Conservation (phyloP, 2,329 filamentous ascomycete species). For the Colletotrichum sp. region DNA sequence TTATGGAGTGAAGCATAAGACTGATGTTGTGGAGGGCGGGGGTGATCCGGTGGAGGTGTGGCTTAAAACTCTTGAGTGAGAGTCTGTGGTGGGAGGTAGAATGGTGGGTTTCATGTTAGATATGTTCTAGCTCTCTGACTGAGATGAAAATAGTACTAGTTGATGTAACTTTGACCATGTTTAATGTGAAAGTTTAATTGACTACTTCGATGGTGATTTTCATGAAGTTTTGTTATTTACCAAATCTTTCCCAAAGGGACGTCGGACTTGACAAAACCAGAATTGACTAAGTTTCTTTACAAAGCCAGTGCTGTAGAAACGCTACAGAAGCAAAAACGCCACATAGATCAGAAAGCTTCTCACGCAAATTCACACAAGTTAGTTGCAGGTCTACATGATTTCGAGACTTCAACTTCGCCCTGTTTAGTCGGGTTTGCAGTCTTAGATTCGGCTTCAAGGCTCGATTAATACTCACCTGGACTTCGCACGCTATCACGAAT, state of each 20-base stretch:
- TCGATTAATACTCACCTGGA: neutral
- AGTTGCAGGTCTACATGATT: neutral
- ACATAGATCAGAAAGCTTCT: rapidly evolving
- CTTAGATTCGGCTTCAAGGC: neutral
- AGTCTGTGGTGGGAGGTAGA: neutral
- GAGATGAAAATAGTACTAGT: neutral
- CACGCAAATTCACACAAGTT: neutral
- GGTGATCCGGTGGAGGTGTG: constrained; percentile 3
- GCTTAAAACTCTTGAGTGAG: neutral
- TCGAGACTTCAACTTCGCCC: neutral
- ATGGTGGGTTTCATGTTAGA: neutral
- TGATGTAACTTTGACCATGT: neutral
- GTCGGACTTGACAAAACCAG: neutral
- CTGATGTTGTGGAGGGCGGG: neutral
- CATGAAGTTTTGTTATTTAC: too few relatives aligned
- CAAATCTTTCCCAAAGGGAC: neutral
- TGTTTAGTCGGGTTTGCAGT: neutral
- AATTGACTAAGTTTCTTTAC: too few relatives aligned
- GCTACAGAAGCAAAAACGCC: neutral
- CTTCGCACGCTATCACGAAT: neutral
- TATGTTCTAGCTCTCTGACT: neutral
- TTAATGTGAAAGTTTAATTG: neutral
- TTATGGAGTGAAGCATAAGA: constrained; percentile 34
- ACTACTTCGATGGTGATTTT: neutral
- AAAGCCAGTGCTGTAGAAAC: rapidly evolving